Conservation (phyloP, 257 asterid species). For the Catharanthus roseus region DNA sequence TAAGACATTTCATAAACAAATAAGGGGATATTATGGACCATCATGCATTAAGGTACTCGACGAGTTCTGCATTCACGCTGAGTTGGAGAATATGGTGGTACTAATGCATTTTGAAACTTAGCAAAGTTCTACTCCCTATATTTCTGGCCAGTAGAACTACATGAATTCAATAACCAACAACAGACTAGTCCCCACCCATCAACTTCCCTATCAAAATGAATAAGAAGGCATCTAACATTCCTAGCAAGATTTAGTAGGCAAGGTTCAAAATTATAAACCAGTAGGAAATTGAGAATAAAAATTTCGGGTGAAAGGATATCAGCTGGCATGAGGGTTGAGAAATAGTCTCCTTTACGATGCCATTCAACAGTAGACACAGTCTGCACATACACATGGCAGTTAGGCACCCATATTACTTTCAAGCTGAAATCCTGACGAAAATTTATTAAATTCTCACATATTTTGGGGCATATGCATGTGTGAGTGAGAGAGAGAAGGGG, state of each 20-base stretch:
- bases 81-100: background rate
- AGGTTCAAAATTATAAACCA: slow-evolving; percentile 8
- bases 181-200: background rate
- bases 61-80: background rate
- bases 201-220: no score
- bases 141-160: background rate
- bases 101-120: background rate
- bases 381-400: slow-evolving; percentile 39
- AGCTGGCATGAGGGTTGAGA: slow-evolving; percentile 80
- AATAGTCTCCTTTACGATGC: slow-evolving; percentile 97
- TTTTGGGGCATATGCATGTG: background rate
- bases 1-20: background rate
- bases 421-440: background rate
- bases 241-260: background rate
- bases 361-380: slow-evolving; percentile 83
- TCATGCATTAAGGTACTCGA: background rate
- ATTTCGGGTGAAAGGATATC: slow-evolving; percentile 70
- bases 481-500: background rate
- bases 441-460: background rate
- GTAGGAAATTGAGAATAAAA: background rate
- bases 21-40: background rate
- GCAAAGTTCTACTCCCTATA: background rate
- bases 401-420: slow-evolving; percentile 9
- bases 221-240: background rate
- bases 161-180: background rate